Conservation (phyloP, 495 filamentous ascomycete genomes). For the Mycothermus thermophilus region DNA sequence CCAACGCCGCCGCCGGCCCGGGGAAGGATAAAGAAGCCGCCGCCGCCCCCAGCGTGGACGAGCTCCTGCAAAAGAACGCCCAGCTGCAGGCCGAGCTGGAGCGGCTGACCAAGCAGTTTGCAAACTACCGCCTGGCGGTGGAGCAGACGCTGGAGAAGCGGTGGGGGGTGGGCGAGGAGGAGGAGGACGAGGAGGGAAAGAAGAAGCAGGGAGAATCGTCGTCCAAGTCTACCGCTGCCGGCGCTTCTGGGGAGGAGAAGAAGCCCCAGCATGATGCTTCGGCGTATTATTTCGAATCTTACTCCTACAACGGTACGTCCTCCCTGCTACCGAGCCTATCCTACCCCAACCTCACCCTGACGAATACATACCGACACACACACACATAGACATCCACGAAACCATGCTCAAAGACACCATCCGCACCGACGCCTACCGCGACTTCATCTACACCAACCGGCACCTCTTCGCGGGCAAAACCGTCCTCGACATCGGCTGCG, state of each 20-base stretch:
- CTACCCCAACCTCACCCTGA: too few species aligned
- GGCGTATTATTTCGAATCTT: conserved; percentile 69
- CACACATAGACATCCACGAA: conserved; percentile 61
- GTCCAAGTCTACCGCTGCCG: conserved; percentile 8
- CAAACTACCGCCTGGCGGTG: conserved; percentile 56
- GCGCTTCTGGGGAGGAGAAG: conserved; percentile 6
- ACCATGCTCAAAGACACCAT: conserved; percentile 94
- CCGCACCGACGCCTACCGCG: conserved; percentile 86
- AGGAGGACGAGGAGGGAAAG: conserved; percentile 2
- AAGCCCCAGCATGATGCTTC: conserved; percentile 37
- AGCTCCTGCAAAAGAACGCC: conserved; percentile 40
- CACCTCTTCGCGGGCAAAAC: conserved; percentile 96
- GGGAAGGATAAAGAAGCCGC: background rate
- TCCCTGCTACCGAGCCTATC: background rate
- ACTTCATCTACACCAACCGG: conserved; percentile 94
- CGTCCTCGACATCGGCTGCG: conserved; percentile 95
- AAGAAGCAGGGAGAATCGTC: background rate
- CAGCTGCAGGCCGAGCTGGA: conserved; percentile 58
- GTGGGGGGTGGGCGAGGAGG: conserved; percentile 35
- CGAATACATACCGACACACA: background rate
- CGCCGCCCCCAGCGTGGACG: conserved; percentile 14
- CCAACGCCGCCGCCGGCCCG: conserved; percentile 16
- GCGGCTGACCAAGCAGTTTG: conserved; percentile 50
- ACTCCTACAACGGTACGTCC: conserved; percentile 56
- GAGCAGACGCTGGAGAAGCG: conserved; percentile 56